A percentile compares a stretch with the other conserved stretches of the same genome.
phyloP scores from a whole-genome alignment of 306 rosid species.

The Begonia fuchsioides region DNA sequence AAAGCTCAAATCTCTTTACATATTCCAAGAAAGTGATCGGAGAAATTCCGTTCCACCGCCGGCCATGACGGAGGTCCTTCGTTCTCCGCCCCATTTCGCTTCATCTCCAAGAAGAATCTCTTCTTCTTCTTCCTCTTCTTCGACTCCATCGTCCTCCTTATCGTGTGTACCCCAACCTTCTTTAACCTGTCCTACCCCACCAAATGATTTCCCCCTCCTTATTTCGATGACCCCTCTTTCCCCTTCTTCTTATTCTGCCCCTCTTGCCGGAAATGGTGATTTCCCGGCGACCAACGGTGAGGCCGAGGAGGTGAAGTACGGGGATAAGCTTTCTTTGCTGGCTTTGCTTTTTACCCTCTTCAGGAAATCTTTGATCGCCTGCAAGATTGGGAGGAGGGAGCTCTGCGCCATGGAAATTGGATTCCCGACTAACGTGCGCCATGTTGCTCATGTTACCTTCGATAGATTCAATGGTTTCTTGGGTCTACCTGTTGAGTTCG shows the following conservation, averaged over 20 bases:
- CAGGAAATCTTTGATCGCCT: constrained; percentile 40
- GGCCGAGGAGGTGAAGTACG: constrained; percentile 13
- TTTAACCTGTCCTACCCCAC: constrained; percentile 7
- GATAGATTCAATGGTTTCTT: constrained; percentile 89
- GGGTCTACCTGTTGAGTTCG: constrained; percentile 88
- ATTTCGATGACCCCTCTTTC: constrained; percentile 1
- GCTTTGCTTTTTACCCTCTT: constrained; percentile 41
- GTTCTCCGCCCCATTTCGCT: constrained; percentile 34
- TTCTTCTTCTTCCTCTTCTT: constrained; percentile 23
- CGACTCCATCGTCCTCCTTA: constrained; percentile 8
- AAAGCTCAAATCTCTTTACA: constrained; percentile 11
- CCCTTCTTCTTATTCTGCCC: constrained; percentile 10
- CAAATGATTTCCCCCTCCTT: constrained; percentile 22
- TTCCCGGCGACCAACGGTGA: constrained; percentile 14
- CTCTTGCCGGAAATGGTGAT: constrained; percentile 14
- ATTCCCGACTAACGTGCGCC: constrained; percentile 72
- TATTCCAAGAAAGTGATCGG: constrained; percentile 25
- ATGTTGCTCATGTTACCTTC: constrained; percentile 89
- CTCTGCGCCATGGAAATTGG: constrained; percentile 59
- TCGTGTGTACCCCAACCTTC: constrained; percentile 1
- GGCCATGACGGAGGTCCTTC: constrained; percentile 78
- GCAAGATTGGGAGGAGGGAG: constrained; percentile 34
- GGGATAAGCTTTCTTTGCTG: constrained; percentile 38
- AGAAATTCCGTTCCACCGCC: constrained; percentile 28
- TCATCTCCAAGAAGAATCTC: constrained; percentile 26